Conservation (phyloP, 441 rosid species). For the Syzygium malaccense region DNA sequence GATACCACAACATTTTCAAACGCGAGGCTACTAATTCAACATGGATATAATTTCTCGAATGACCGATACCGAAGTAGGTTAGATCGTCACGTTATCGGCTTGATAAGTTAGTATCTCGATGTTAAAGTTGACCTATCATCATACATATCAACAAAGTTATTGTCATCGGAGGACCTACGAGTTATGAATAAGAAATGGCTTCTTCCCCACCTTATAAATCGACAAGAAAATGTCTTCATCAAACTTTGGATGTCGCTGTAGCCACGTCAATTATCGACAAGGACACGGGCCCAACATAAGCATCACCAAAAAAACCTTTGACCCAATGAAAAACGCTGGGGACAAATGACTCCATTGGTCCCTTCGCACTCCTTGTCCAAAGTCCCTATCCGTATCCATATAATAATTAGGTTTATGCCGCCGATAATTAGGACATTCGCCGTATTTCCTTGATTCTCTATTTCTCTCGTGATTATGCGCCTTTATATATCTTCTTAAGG, state of each 20-base stretch:
- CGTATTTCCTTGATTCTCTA: not conserved
- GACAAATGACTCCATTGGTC: not conserved
- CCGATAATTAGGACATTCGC: not conserved
- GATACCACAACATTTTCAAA: not conserved
- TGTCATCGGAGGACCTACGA: not conserved
- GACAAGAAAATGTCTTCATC: not conserved
- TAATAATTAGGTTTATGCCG: not conserved
- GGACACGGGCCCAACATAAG: not conserved
- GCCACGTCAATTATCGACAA: not conserved
- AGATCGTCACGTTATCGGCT: not conserved
- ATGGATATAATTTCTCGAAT: not conserved
- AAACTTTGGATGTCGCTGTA: not conserved
- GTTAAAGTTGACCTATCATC: not conserved
- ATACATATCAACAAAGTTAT: not conserved
- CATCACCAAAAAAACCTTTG: not conserved
- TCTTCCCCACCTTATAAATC: too few relatives aligned
- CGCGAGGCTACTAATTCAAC: not conserved
- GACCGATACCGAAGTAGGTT: not conserved
- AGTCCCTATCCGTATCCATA: not conserved
- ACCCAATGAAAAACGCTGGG: not conserved
- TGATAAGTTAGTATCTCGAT: not conserved
- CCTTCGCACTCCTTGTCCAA: not conserved
- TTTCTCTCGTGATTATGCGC: not conserved
- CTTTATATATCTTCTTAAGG: accelerated
- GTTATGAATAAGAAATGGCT: not conserved